Conservation (phyloP, 1,284 basidiomycete species). For the Nidula niveotomentosa region DNA sequence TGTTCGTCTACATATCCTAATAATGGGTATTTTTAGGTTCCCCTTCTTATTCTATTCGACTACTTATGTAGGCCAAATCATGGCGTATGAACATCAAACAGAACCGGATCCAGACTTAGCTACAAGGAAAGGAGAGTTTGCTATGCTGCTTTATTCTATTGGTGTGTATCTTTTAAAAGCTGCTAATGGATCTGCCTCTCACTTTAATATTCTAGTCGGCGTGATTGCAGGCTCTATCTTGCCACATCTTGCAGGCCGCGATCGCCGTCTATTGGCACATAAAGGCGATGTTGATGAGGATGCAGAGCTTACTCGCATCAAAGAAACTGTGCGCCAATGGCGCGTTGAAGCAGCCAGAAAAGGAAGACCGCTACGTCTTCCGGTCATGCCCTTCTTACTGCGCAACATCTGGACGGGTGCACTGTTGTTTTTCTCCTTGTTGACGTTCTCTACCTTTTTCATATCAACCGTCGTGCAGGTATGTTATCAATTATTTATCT, state of each 20-base stretch:
- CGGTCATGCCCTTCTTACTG: slow-evolving; percentile 85
- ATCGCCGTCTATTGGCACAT: slow-evolving; percentile 72
- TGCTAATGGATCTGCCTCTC: slow-evolving; percentile 1
- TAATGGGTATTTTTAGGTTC: slow-evolving; percentile 58
- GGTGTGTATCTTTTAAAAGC: slow-evolving; percentile 42
- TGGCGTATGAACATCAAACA: slow-evolving; percentile 72
- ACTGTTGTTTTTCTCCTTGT: slow-evolving; percentile 72
- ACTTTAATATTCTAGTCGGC: slow-evolving; percentile 56
- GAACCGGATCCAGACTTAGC: slow-evolving; percentile 83
- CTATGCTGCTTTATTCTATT: slow-evolving; percentile 89
- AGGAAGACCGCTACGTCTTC: slow-evolving; percentile 73
- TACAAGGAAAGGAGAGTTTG: slow-evolving; percentile 85
- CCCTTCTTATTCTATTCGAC: slow-evolving; percentile 96
- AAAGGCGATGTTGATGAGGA: slow-evolving; percentile 74
- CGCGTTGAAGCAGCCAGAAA: slow-evolving; percentile 75
- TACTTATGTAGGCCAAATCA: slow-evolving; percentile 89
- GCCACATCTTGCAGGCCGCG: slow-evolving; percentile 80
- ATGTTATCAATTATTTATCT: slow-evolving; percentile 12
- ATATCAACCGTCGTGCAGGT: slow-evolving; percentile 75
- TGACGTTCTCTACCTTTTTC: slow-evolving; percentile 85
- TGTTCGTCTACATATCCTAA: neutral
- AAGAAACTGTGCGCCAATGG: slow-evolving; percentile 77
- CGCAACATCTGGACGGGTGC: slow-evolving; percentile 92
- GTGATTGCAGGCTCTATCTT: slow-evolving; percentile 82
- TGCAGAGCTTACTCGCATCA: slow-evolving; percentile 66